Evolutionary conservation across 2,329 filamentous ascomycete species (phyloP), one percentile per base, ranked within the genome.

Genomic region (Penicillium sp.): DNA sequence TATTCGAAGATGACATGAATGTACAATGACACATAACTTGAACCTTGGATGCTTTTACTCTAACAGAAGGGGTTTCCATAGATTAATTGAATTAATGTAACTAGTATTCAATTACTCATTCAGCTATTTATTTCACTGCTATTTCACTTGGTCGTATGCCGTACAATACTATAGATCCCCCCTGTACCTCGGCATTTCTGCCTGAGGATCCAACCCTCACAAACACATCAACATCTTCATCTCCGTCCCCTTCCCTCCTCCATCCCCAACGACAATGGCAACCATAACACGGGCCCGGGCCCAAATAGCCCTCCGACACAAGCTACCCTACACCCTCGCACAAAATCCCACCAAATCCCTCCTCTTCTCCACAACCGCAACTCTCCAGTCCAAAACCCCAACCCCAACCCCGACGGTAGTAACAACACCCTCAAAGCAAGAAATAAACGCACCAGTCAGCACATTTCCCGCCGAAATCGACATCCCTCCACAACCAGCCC

Each of bases 391-490:
- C 55, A 40, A 48, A 48, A 59, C 37, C 26, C n/a, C 19, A 23
- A 48, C 24, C 40, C 71, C 50, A 62, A 69, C 9, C 19, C 19
- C 37, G 19, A 53, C 36, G 19, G 45, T 49, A 26, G 51, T 57
- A 24, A 33, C 36, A 49, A 52, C 50, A 6, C 56, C 62, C 40
- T 33, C 51, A 10, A 26, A 44, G 19, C 31, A 71, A 49, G 62
- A 69, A 51, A 68, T 92, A 63, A 95, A 96, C 75, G 88, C 89
- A 0, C 90, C 91, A 0, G 67, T 77, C 9, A 84, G 85, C 43
- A 94, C 91, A 0, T 87, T 88, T 19, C 89, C 92, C 0, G 85
- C 90, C 0, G 80, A 83, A 0, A 81, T 96, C 58, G 71, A 79
- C 39, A 77, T 90, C 2, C 90, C 90, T 6, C 69, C 72, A 5